Base-by-base conservation (phyloP, 208 protist species). In the Leishmania braziliensis region DNA sequence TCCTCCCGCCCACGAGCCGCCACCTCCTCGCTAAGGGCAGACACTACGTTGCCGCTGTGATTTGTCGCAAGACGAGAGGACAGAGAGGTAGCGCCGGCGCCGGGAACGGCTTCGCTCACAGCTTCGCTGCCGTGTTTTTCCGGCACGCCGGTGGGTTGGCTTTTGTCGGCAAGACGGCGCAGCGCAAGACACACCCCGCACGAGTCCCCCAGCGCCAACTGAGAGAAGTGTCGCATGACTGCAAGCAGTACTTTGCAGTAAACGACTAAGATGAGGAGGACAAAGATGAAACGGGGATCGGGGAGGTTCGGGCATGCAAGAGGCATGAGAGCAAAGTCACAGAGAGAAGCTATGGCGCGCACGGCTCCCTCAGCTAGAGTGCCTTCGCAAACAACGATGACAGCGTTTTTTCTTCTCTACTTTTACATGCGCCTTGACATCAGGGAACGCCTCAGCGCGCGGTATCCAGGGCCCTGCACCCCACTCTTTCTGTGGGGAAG, bases 271-370 rank as follows among this genome's bases (percentile, higher is more conserved):
- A 39, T 10, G 26, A 60, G n/a, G 69, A 4, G 20, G 77, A 78
- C 53, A 69, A 58, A 81, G 79, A 83, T 33, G 43, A 83, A 62
- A 73, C 43, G 58, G 12, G 53, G 46, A 18, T 2, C 18, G 8
- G 29, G 36, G 10, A 60, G 23, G 56, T 23, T 10, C n/a, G 23
- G 56, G 10, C n/a, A 12, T 65, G n/a, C n/a, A 39, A 18, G 3
- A 36, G n/a, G n/a, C 56, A 26, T 65, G 20, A 12, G 5, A 65
- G n/a, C n/a, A 23, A 5, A 60, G 54, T 23, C n/a, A 5, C 5
- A n/a, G 23, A n/a, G 20, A 60, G 20, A 3, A 6, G 23, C 3
- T 5, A 10, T 29, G 18, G 10, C 20, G 23, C 56, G 56, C 56
- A 26, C 56, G 2, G 23, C 23, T 60, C 56, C 56, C 20, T 14